Base-by-base conservation (phyloP, 495 filamentous ascomycete species). In the Annulohypoxylon maeteangense region DNA sequence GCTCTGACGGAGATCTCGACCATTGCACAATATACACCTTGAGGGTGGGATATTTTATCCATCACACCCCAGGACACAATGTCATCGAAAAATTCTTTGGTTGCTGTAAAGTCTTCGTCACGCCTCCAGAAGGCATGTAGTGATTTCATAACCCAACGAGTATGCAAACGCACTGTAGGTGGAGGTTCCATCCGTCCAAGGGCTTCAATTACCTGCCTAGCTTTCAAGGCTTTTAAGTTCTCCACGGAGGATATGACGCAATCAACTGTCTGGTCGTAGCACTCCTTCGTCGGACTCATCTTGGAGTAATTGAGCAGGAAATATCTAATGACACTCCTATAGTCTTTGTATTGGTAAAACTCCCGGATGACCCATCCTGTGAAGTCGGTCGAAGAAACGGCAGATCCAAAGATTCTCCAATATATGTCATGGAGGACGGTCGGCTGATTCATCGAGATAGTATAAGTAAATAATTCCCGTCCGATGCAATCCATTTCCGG, bases 1-100 rank as follows among this genome's bases (percentile, higher is more conserved):
- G 79, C 77, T 44, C 79, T 76, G 40, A 83, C 56, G 0, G 82
- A 74, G 25, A 84, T 67, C 34, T 83, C 78, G 1, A 82, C 48
- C 79, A 85, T 80, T 53, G 75, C 55, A 31, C 79, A 75, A 53
- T 80, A 83, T 14, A 80, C 38, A 31, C 55, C 63, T 20, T 77
- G 36, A 0, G 77, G 67, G 27, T 76, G 62, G 6, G 4, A 23
- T 7, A 81, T 56, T 14, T 54, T 62, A 31, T 76, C 50, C 11
- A 74, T 34, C 1, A 80, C 42, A 0, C 60, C 62, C 4, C 58
- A 27, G 3, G 65, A 72, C 8, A 48, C 25, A 7, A 76, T 38
- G 29, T 54, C 25, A 4, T 79, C 62, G 59, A 82, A 83, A 0
- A 81, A 48, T 0, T 42, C 66, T 58, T 78, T 70, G 6, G 71